Percentiles rank a stretch among this genome's conserved stretches.
phyloP scores from a whole-genome alignment of 2,329 filamentous ascomycete genomes.

The Zasmidium citrigriseum region DNA sequence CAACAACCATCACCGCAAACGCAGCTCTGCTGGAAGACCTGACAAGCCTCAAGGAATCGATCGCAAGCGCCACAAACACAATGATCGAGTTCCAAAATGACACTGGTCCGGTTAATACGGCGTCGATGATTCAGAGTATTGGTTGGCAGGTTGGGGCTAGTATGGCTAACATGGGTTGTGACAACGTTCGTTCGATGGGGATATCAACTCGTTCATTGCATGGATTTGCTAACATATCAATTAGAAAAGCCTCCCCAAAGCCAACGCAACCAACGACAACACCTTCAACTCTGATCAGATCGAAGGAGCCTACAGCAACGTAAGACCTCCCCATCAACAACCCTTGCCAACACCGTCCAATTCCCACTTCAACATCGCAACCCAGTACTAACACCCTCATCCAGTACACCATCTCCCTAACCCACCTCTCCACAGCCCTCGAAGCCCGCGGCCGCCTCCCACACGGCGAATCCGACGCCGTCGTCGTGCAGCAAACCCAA shows the following conservation, averaged over 20 bases:
- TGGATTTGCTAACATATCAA: neutral
- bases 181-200: neutral
- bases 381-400: neutral
- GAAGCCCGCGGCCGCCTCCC: slow-evolving; percentile 33
- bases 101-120: neutral
- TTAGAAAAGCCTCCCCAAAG: too few species aligned
- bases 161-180: slow-evolving; percentile 6
- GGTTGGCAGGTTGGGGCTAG: slow-evolving; percentile 2
- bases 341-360: neutral
- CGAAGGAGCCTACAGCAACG: neutral
- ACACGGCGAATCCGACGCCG: slow-evolving; percentile 39
- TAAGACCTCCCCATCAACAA: neutral
- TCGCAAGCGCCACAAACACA: slow-evolving; percentile 11
- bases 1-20: slow-evolving; percentile 3
- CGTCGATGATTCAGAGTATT: slow-evolving; percentile 1
- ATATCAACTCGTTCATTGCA: too few species aligned
- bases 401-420: slow-evolving; percentile 5
- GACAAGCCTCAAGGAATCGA: slow-evolving; percentile 8
- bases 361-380: neutral
- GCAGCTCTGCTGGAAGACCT: slow-evolving; percentile 1
- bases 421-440: slow-evolving; percentile 5
- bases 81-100: slow-evolving; percentile 4
- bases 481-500: slow-evolving; percentile 34
- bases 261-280: neutral
- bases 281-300: neutral